Evolutionary conservation across 305 asterid species (phyloP).

Genomic region (Plantago coronopus): DNA sequence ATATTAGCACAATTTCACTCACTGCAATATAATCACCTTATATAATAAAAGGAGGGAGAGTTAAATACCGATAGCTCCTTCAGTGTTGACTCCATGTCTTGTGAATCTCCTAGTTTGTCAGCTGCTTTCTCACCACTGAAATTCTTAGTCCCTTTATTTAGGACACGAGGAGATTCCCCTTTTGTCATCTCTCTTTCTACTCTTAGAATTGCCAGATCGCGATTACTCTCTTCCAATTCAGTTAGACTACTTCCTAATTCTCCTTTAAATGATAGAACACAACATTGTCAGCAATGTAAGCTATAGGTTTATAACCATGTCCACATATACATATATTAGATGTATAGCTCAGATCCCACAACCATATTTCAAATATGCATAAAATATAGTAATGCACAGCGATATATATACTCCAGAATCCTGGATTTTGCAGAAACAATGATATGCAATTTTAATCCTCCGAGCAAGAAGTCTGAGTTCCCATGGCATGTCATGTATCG

Average conservation of each 20-base stretch:
- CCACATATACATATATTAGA: too few species aligned
- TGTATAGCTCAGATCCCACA: too few species aligned
- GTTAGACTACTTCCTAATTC: conserved; percentile 62
- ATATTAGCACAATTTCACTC: conserved; percentile 9
- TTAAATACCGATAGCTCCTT: conserved; percentile 72
- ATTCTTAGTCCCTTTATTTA: conserved; percentile 54
- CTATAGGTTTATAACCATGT: background rate
- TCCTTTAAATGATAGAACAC: conserved; percentile 46
- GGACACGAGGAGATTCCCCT: conserved; percentile 47
- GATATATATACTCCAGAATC: too few species aligned
- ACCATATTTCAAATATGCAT: too few species aligned
- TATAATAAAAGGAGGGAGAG: conserved; percentile 22
- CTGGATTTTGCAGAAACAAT: too few species aligned
- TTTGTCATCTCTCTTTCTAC: conserved; percentile 64
- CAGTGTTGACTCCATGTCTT: conserved; percentile 67
- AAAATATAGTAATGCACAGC: too few species aligned
- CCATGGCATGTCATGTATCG: too few species aligned
- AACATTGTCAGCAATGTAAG: conserved; percentile 20
- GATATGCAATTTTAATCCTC: too few species aligned
- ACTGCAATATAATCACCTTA: conserved; percentile 13
- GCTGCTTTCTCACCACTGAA: conserved; percentile 46
- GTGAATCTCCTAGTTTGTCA: conserved; percentile 73
- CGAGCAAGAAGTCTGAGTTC: too few species aligned
- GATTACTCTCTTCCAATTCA: conserved; percentile 80
- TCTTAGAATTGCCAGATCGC: conserved; percentile 62